These are phyloP conservation scores for Vanrija humicola DNA, from an alignment of 1,284 basidiomycete species.

Conservation along the genomic window DNA sequence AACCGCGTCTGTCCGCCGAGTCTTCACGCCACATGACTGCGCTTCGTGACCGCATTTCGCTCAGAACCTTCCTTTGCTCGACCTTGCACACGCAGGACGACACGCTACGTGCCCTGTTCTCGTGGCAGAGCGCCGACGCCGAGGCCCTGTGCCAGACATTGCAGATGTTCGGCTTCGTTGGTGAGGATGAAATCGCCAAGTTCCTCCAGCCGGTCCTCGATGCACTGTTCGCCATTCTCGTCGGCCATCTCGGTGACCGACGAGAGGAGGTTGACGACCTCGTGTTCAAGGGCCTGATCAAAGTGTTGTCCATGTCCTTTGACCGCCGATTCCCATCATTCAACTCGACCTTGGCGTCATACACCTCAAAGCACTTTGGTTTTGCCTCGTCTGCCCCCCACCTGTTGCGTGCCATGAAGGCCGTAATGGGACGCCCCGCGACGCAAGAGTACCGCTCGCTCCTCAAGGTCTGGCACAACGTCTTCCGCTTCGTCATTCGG, in stretches of 20 bases:
- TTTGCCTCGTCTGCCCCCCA: constrained; percentile 72
- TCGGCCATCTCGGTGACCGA: constrained; percentile 65
- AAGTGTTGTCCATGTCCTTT: constrained; percentile 81
- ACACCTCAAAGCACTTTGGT: constrained; percentile 84
- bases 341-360: constrained; percentile 85
- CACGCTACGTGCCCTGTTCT: constrained; percentile 73
- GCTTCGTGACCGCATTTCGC: constrained; percentile 70
- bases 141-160: constrained; percentile 69
- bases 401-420: constrained; percentile 81
- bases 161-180: constrained; percentile 84
- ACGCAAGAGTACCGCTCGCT: constrained; percentile 76
- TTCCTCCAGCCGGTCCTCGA: constrained; percentile 91
- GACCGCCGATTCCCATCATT: constrained; percentile 96
- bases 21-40: constrained; percentile 64
- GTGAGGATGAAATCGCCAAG: constrained; percentile 90
- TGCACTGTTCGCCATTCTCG: constrained; percentile 83
- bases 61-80: constrained; percentile 87
- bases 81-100: constrained; percentile 90
- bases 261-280: constrained; percentile 73
- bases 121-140: constrained; percentile 70
- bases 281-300: constrained; percentile 86
- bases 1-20: constrained; percentile 59
- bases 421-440: constrained; percentile 70
- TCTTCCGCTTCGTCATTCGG: constrained; percentile 88
- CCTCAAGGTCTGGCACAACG: constrained; percentile 91